A percentile compares a stretch with the other conserved stretches of the same genome.
These are phyloP conservation scores for Lactarius vividus DNA, from an alignment of 768 basidiomycete genomes.

Conservation along the genomic window DNA sequence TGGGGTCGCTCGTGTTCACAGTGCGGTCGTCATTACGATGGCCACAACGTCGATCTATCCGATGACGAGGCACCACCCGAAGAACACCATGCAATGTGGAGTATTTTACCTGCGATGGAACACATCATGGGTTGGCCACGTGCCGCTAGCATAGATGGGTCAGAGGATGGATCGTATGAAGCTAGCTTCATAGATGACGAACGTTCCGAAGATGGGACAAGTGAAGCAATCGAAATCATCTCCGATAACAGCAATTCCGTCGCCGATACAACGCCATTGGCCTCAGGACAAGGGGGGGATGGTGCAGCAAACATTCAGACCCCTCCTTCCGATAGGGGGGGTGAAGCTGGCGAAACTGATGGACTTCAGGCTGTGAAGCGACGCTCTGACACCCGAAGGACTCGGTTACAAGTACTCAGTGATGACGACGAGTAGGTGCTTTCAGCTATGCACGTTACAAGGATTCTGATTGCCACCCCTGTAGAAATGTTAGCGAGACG, in stretches of 20 bases:
- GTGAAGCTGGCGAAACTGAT: not conserved
- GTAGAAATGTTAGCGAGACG: conserved; percentile 2
- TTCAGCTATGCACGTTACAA: not conserved
- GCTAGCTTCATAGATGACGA: conserved; percentile 59
- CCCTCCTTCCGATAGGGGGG: not conserved
- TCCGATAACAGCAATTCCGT: conserved; percentile 11
- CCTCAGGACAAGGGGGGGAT: not conserved
- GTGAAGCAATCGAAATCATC: conserved; percentile 18
- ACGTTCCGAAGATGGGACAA: conserved; percentile 16
- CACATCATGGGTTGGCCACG: conserved; percentile 14
- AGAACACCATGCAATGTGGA: conserved; percentile 34
- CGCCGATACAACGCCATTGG: not conserved
- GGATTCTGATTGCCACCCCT: not conserved
- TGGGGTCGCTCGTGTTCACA: conserved; percentile 61
- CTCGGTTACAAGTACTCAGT: conserved; percentile 15
- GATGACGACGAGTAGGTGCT: conserved; percentile 8
- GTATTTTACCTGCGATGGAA: conserved; percentile 20
- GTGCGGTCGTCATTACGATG: conserved; percentile 60
- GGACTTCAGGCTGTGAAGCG: not conserved
- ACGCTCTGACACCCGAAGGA: not conserved
- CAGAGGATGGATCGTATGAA: conserved; percentile 38
- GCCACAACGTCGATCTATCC: conserved; percentile 38
- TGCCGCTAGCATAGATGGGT: conserved; percentile 18
- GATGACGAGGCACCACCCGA: conserved; percentile 26
- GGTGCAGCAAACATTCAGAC: not conserved